Conservation (phyloP, 345 rosid species). For the Corchorus olitorius region DNA sequence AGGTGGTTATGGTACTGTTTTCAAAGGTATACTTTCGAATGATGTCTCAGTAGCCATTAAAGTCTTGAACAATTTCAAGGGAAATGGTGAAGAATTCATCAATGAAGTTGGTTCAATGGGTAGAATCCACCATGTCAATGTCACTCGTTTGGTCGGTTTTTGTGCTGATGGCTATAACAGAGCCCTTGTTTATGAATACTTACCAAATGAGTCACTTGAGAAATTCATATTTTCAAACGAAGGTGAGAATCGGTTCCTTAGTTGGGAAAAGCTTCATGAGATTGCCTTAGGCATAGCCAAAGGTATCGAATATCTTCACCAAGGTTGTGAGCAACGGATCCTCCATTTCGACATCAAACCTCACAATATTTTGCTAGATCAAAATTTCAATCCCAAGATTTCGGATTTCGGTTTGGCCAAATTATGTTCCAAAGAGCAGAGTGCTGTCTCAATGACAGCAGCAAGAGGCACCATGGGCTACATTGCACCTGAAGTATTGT, state of each 20-base stretch:
- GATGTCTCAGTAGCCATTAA: constrained; percentile 8
- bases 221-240: constrained; percentile 18
- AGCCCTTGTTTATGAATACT: constrained; percentile 10
- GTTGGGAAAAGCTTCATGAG: constrained; percentile 14
- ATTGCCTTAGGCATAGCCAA: constrained; percentile 12
- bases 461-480: constrained; percentile 17
- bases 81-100: constrained; percentile 26
- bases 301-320: constrained; percentile 13
- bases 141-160: constrained; percentile 22
- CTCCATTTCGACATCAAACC: constrained; percentile 26
- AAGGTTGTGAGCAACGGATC: constrained; percentile 19
- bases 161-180: constrained; percentile 11
- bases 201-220: constrained; percentile 20
- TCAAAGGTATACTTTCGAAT: constrained; percentile 14
- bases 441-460: constrained; percentile 18
- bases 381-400: constrained; percentile 20
- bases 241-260: neutral
- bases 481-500: constrained; percentile 20
- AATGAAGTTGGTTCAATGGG: constrained; percentile 31
- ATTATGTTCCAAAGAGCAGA: constrained; percentile 12
- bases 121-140: constrained; percentile 28
- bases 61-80: constrained; percentile 3
- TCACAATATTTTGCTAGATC: constrained; percentile 14
- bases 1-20: constrained; percentile 21
- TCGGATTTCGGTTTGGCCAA: constrained; percentile 23